Evolutionary conservation across 768 basidiomycete species (phyloP).

Genomic region (Exidia glandulosa): DNA sequence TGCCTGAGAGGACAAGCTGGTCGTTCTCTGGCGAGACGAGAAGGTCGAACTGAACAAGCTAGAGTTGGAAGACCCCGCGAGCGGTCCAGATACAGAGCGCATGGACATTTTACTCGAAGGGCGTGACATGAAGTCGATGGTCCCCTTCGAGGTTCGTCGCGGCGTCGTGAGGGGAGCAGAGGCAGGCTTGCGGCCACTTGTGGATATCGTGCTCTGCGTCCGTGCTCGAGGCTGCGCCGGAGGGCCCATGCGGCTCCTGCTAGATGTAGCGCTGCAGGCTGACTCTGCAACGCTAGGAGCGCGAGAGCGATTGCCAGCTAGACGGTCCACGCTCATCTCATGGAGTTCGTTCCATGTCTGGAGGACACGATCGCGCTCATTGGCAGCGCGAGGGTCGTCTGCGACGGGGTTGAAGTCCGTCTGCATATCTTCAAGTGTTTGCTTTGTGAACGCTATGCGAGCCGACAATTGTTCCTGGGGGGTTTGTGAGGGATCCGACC

Average conservation of each 20-base stretch:
- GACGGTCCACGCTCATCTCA: conserved; percentile 66
- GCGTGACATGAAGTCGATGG: conserved; percentile 1
- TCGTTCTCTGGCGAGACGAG: conserved; percentile 74
- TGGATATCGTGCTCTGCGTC: background rate
- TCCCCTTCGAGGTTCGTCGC: conserved; percentile 36
- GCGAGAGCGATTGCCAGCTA: conserved; percentile 50
- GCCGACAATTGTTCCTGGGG: conserved; percentile 59
- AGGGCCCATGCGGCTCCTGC: conserved; percentile 3
- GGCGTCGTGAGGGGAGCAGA: conserved; percentile 21
- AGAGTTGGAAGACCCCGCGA: background rate
- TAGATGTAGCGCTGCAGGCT: conserved; percentile 38
- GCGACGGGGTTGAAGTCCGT: conserved; percentile 30
- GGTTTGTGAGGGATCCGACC: conserved; percentile 27
- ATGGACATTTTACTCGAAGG: conserved; percentile 18
- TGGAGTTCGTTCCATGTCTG: conserved; percentile 76
- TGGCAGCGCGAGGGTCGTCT: conserved; percentile 48
- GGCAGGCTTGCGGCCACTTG: background rate
- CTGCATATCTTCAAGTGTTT: conserved; percentile 36
- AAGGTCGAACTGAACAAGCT: conserved; percentile 54
- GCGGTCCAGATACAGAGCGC: conserved; percentile 56
- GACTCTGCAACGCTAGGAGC: conserved; percentile 53
- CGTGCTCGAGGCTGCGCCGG: background rate
- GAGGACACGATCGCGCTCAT: conserved; percentile 53
- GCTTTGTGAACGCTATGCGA: conserved; percentile 53
- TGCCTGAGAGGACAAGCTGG: conserved; percentile 43